Base-by-base conservation (phyloP, 371 early-diverging fungal species). In the Circinella minor region DNA sequence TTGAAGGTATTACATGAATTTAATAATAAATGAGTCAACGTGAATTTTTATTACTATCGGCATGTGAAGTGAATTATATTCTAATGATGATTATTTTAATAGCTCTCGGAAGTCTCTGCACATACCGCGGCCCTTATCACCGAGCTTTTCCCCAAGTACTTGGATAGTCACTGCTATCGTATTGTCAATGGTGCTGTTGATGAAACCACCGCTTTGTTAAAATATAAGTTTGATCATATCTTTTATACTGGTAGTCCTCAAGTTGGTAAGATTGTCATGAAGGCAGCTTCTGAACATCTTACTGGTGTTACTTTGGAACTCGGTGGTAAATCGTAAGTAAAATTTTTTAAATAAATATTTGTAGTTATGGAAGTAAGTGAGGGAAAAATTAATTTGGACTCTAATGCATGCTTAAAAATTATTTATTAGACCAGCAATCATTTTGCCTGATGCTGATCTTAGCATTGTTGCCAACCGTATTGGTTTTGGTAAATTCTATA, bases 161-260 rank as follows among this genome's bases (percentile, higher is more conserved):
- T 97, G 72, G 95, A 97, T 70, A 74, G 81, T 27, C 69, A 74
- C 15, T 87, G 87, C 55, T 83, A 91, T 65, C 83, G 84, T 34
- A 84, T 95, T 15, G 88, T 96, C 49, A 91, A 92, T 74, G 98
- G 98, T 51, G 94, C 81, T 46, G 89, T 90, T 3, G 83, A 86
- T 10, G 92, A 95, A 80, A 90, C 96, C 6, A 92, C 95, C 1
- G 80, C 69, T 43, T 77, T 98, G 71, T 83, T 98, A 38, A 82
- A 83, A 57, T 73, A 89, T 65, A 78, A 80, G 69, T 94, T 91
- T 70, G 94, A 96, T 76, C 92, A 94, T 73, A 94, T 94, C 78
- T 92, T 94, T 61, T 97, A 93, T 77, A 97, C 97, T 13, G 97
- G 97, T 68, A 91, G 87, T 72, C 85, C 88, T 36, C 38, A 63